These are phyloP conservation scores for Termitomyces sp. DNA, from an alignment of 768 basidiomycete species.

Conservation along the genomic window DNA sequence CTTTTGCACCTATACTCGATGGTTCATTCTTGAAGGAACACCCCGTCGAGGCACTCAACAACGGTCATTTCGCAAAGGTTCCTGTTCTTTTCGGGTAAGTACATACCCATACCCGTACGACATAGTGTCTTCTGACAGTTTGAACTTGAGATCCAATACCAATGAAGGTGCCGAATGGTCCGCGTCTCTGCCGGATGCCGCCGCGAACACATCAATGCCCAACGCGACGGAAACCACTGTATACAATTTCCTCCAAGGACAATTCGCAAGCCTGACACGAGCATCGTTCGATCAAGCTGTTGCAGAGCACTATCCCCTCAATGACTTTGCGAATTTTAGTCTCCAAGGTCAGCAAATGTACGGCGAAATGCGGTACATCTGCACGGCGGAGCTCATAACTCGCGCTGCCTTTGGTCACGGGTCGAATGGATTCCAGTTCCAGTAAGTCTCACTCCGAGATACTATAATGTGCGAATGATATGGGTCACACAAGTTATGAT, in stretches of 20 bases:
- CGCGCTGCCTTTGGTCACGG: conserved; percentile 18
- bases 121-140: not conserved
- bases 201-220: conserved; percentile 33
- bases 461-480: not conserved
- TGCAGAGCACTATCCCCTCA: conserved; percentile 26
- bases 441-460: conserved; percentile 18
- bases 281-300: conserved; percentile 25
- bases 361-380: conserved; percentile 39
- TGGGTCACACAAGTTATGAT: conserved; percentile 25
- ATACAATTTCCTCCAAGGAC: conserved; percentile 35
- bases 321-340: conserved; percentile 27
- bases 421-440: conserved; percentile 26
- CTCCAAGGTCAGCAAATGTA: conserved; percentile 40
- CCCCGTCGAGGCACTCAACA: conserved; percentile 33
- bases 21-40: conserved; percentile 26
- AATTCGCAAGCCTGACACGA: conserved; percentile 26
- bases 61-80: conserved; percentile 30
- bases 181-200: conserved; percentile 23
- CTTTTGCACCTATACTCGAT: conserved; percentile 34
- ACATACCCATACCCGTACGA: not conserved
- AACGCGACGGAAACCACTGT: conserved; percentile 32
- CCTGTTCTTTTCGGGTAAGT: conserved; percentile 35
- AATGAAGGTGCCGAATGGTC: conserved; percentile 39
- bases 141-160: conserved; percentile 27
- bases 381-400: conserved; percentile 30